Evolutionary conservation across 2,329 filamentous ascomycete species (phyloP).

Genomic region (Venturia asperata): DNA sequence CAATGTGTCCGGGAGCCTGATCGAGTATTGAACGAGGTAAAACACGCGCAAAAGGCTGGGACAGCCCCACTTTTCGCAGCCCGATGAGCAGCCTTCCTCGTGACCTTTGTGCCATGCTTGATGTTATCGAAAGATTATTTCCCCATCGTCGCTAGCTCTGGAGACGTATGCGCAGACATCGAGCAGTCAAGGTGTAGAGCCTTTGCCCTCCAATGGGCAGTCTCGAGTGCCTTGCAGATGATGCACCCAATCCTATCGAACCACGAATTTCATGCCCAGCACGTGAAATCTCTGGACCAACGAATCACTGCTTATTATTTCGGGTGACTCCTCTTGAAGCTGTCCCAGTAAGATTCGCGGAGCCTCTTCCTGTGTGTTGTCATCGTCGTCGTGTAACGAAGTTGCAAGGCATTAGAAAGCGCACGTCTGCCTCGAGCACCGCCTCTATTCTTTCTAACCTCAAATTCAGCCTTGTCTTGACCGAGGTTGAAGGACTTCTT

Average conservation of each 20-base stretch:
- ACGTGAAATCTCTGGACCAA: too few relatives aligned
- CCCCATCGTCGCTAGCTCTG: too few relatives aligned
- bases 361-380: constrained; percentile 1
- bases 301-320: too few relatives aligned
- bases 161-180: not conserved
- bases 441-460: not conserved
- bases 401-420: not conserved
- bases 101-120: too few relatives aligned
- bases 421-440: not conserved
- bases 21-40: too few relatives aligned
- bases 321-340: too few relatives aligned
- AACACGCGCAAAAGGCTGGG: too few relatives aligned
- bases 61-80: too few relatives aligned
- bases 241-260: not conserved
- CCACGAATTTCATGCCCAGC: not conserved
- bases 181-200: not conserved
- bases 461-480: not conserved
- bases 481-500: too few relatives aligned
- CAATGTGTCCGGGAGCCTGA: too few relatives aligned
- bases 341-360: not conserved
- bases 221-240: not conserved
- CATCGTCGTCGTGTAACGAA: not conserved
- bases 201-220: not conserved
- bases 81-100: too few relatives aligned
- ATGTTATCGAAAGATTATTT: too few relatives aligned